Evolutionary conservation across 345 rosid species (phyloP).

Genomic region (Eucalyptus cloeziana): DNA sequence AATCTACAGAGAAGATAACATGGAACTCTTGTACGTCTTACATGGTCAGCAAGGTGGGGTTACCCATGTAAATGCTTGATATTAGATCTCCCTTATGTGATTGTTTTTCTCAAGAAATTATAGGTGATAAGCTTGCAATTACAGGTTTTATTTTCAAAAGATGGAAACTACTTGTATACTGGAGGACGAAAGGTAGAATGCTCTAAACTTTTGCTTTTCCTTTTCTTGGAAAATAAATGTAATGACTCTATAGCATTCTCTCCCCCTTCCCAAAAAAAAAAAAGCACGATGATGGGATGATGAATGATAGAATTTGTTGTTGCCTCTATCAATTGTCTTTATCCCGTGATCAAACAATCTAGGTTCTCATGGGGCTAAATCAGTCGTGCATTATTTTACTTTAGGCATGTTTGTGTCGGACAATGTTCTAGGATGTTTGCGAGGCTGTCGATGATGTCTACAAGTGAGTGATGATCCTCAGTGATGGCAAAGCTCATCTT

Average conservation of each 20-base stretch:
- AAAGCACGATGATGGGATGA: neutral
- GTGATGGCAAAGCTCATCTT: too few relatives aligned
- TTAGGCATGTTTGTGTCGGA: too few relatives aligned
- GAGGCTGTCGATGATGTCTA: too few relatives aligned
- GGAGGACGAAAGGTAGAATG: conserved; percentile 81
- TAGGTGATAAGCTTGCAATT: conserved; percentile 1
- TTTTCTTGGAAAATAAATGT: neutral
- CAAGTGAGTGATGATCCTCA: too few relatives aligned
- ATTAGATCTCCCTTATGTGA: neutral
- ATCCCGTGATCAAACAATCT: too few relatives aligned
- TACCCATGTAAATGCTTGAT: conserved; percentile 61
- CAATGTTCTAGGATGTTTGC: too few relatives aligned
- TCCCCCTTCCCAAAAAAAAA: neutral
- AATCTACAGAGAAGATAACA: conserved; percentile 79
- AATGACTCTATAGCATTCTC: neutral
- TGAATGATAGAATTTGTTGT: neutral
- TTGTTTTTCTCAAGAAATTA: neutral
- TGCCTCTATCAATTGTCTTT: neutral
- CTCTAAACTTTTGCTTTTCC: neutral
- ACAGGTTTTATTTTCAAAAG: conserved; percentile 90
- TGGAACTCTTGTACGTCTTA: conserved; percentile 85
- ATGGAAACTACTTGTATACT: conserved; percentile 83
- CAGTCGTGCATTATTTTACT: too few relatives aligned
- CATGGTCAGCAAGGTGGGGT: conserved; percentile 96
- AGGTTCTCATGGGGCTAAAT: too few relatives aligned